A percentile compares a stretch with the other conserved stretches of the same genome.
These are phyloP conservation scores for Lachancea meyersii DNA, from an alignment of 805 yeast species.

Conservation along the genomic window DNA sequence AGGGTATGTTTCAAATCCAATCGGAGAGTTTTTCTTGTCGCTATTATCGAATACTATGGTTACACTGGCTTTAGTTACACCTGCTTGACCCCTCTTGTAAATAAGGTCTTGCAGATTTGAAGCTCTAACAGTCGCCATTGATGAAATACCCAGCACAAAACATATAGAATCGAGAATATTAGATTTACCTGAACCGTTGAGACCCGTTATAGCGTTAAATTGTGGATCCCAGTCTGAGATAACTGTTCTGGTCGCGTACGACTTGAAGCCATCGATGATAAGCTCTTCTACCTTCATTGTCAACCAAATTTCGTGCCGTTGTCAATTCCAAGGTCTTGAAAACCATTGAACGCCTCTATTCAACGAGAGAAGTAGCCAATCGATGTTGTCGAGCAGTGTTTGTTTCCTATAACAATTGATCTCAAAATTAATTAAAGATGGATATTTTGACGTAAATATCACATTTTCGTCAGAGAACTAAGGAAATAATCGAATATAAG, in stretches of 20 bases:
- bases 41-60: conserved; percentile 90
- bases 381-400: neutral
- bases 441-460: too few species aligned
- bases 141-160: conserved; percentile 93
- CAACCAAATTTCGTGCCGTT: neutral
- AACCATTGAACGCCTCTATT: neutral
- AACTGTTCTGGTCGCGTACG: conserved; percentile 94
- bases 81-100: conserved; percentile 96
- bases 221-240: conserved; percentile 93
- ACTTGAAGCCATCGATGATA: conserved; percentile 94
- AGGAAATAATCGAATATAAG: too few species aligned
- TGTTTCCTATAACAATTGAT: neutral
- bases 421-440: neutral
- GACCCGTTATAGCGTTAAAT: conserved; percentile 95
- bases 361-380: neutral
- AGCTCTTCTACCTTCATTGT: conserved; percentile 90
- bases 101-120: conserved; percentile 88
- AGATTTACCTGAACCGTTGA: conserved; percentile 96
- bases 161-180: conserved; percentile 95
- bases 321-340: neutral
- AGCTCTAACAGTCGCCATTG: conserved; percentile 94
- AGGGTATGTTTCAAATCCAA: conserved; percentile 71
- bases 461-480: too few species aligned
- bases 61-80: conserved; percentile 93
- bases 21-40: conserved; percentile 72